Percentiles rank a stretch among this genome's conserved stretches.
Evolutionary conservation across 139 green algal genomes (phyloP).

Genomic region (Cymbomonas tetramitiformis): DNA sequence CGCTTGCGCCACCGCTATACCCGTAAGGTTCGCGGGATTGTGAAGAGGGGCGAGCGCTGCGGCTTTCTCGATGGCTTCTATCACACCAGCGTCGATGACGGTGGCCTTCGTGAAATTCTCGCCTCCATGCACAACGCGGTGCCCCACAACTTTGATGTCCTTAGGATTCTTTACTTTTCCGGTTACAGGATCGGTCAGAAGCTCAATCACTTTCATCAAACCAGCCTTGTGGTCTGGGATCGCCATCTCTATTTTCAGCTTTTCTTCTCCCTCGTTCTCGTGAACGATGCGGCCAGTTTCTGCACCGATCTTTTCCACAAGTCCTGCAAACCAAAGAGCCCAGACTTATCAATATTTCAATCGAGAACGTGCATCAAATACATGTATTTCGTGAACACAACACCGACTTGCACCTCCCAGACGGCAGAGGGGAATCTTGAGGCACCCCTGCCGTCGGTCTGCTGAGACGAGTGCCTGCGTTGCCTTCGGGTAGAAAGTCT

Average conservation of each 20-base stretch:
- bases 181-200: background rate
- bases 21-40: slow-evolving; percentile 45
- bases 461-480: no score
- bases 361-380: no score
- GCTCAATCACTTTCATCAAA: background rate
- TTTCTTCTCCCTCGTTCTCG: background rate
- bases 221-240: background rate
- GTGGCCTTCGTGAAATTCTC: slow-evolving; percentile 35
- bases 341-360: no score
- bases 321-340: no score
- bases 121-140: slow-evolving; percentile 68
- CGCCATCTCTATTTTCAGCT: background rate
- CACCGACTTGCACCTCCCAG: no score
- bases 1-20: slow-evolving; percentile 5
- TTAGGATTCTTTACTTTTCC: no score
- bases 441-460: no score
- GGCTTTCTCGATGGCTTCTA: slow-evolving; percentile 42
- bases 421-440: no score
- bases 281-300: background rate
- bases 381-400: no score
- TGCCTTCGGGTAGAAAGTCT: no score
- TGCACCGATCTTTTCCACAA: background rate
- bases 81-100: slow-evolving; percentile 38
- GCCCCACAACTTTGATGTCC: slow-evolving; percentile 30
- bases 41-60: slow-evolving; percentile 64